A percentile compares a stretch with the other conserved stretches of the same genome.
phyloP scores from a whole-genome alignment of 2,329 filamentous ascomycete species.

The Cladobotryum mycophilum region DNA sequence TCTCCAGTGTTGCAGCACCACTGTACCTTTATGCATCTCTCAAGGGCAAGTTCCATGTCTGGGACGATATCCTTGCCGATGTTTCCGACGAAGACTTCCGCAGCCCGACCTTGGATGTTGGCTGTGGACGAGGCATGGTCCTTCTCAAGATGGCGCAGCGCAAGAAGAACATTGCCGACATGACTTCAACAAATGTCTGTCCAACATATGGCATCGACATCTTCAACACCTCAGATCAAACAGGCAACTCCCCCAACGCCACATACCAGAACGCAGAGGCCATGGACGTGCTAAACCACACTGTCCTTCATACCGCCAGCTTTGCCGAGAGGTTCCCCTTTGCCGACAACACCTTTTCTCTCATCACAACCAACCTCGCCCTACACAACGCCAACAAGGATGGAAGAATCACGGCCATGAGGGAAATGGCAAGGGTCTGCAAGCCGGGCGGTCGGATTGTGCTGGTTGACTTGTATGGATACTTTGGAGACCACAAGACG shows the following conservation, averaged over 20 bases:
- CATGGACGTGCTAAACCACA: conserved; percentile 3
- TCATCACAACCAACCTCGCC: conserved; percentile 12
- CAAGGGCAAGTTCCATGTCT: conserved; percentile 13
- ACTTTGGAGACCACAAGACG: conserved; percentile 9
- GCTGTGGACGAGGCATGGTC: conserved; percentile 16
- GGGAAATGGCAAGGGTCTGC: conserved; percentile 14
- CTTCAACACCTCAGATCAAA: conserved; percentile 14
- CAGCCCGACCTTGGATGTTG: conserved; percentile 13
- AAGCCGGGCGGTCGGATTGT: conserved; percentile 9
- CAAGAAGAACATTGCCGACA: conserved; percentile 5
- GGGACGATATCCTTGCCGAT: conserved; percentile 11
- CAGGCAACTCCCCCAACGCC: conserved; percentile 11
- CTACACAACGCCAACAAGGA: conserved; percentile 11
- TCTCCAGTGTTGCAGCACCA: conserved; percentile 10
- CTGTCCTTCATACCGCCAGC: conserved; percentile 11
- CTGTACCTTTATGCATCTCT: conserved; percentile 16
- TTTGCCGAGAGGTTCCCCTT: conserved; percentile 12
- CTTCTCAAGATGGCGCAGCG: conserved; percentile 13
- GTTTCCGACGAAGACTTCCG: neutral
- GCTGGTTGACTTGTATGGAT: conserved; percentile 11
- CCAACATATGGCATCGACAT: conserved; percentile 16
- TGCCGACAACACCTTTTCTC: conserved; percentile 9
- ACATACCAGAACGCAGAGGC: conserved; percentile 13
- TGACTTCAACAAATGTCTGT: neutral
- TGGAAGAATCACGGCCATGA: conserved; percentile 6